Conservation (phyloP, 352 stramenopile species). For the Pythium aphanidermatum region DNA sequence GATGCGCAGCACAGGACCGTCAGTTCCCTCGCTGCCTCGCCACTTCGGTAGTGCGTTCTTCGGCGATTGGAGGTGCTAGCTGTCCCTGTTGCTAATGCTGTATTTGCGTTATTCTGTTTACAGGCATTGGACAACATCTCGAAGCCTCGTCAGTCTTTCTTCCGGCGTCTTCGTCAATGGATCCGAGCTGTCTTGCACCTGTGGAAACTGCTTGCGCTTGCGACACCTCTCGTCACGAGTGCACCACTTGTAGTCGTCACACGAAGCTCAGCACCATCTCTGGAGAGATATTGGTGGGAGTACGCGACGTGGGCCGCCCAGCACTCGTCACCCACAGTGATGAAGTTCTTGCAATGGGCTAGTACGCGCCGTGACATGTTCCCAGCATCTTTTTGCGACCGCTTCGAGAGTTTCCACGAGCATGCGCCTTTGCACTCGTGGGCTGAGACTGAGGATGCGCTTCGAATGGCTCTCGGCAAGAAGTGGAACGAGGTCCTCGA, state of each 20-base stretch:
- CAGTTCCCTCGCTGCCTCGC: constrained; percentile 16
- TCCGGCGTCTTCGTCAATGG: constrained; percentile 33
- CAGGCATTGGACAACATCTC: not conserved
- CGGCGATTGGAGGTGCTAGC: too few species aligned
- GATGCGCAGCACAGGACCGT: constrained; percentile 4
- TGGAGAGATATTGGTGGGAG: constrained; percentile 61
- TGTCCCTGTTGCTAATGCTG: not conserved
- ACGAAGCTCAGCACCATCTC: constrained; percentile 17
- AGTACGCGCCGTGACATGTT: constrained; percentile 94
- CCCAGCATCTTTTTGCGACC: constrained; percentile 84
- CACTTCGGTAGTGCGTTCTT: constrained; percentile 14
- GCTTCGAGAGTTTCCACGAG: constrained; percentile 89
- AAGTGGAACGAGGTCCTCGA: constrained; percentile 65
- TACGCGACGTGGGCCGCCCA: constrained; percentile 55
- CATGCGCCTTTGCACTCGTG: constrained; percentile 82
- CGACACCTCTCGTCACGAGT: constrained; percentile 35
- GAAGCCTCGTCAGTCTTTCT: constrained; percentile 8
- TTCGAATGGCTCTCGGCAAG: constrained; percentile 81
- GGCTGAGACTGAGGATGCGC: constrained; percentile 73
- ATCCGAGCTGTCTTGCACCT: constrained; percentile 49
- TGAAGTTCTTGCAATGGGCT: constrained; percentile 96
- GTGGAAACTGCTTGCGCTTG: constrained; percentile 47
- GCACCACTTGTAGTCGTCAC: constrained; percentile 37
- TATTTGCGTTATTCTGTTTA: not conserved
- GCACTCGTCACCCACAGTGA: constrained; percentile 83